phyloP scores from a whole-genome alignment of 768 basidiomycete genomes.

The Lanmaoa pseudosensibilis region DNA sequence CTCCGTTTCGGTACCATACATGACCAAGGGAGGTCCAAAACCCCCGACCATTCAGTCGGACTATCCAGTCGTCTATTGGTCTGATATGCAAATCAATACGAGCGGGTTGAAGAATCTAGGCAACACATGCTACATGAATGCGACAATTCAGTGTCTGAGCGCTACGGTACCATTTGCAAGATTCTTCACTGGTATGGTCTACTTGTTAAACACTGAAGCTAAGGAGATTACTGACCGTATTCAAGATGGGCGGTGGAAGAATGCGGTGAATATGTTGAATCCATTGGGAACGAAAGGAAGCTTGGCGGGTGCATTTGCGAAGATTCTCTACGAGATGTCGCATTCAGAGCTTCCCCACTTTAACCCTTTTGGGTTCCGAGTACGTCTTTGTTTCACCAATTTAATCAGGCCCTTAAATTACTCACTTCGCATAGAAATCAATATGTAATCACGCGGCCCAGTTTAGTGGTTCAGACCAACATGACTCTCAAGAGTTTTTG shows the following conservation, averaged over 20 bases:
- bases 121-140: slow-evolving; percentile 99
- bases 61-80: slow-evolving; percentile 84
- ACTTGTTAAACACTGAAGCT: not conserved
- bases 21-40: slow-evolving; percentile 42
- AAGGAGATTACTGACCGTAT: slow-evolving; percentile 2
- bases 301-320: slow-evolving; percentile 79
- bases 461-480: slow-evolving; percentile 87
- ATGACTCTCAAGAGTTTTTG: slow-evolving; percentile 97
- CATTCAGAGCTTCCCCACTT: slow-evolving; percentile 81
- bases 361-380: slow-evolving; percentile 81
- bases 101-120: slow-evolving; percentile 92
- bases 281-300: slow-evolving; percentile 85
- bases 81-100: slow-evolving; percentile 72
- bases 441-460: slow-evolving; percentile 62
- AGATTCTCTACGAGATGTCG: slow-evolving; percentile 84
- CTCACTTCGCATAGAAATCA: slow-evolving; percentile 46
- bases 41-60: slow-evolving; percentile 71
- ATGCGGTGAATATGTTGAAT: slow-evolving; percentile 81
- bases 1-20: slow-evolving; percentile 23
- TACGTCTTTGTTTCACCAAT: slow-evolving; percentile 42
- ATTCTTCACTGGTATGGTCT: slow-evolving; percentile 79
- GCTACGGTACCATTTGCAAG: slow-evolving; percentile 91
- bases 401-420: not conserved
- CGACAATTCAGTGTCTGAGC: slow-evolving; percentile 93
- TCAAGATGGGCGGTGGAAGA: slow-evolving; percentile 77